Conservation (phyloP, 352 stramenopile genomes). For the Thalassiosira livingstoniorum region DNA sequence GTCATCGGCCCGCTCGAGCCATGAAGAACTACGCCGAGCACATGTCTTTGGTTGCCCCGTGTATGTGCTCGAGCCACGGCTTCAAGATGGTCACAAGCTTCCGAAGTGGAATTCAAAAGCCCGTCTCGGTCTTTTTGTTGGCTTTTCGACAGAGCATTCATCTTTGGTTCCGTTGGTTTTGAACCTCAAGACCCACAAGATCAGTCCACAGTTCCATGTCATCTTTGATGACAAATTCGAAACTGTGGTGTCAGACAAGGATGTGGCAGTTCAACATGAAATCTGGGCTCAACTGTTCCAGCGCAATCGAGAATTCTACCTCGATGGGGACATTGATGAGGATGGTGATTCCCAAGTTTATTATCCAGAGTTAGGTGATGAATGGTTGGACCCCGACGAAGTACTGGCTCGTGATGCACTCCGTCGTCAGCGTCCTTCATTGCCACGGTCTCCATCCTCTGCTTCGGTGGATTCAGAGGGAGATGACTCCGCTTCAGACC, state of each 20-base stretch:
- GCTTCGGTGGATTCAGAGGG: not conserved
- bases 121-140: conserved; percentile 51
- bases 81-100: conserved; percentile 64
- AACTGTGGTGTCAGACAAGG: too few species aligned
- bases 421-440: not conserved
- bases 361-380: not conserved
- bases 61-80: conserved; percentile 56
- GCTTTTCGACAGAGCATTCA: conserved; percentile 49
- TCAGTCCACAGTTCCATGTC: conserved; percentile 46
- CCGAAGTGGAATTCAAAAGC: conserved; percentile 52
- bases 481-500: not conserved
- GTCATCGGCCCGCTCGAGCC: conserved; percentile 12
- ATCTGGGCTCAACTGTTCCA: not conserved
- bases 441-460: not conserved
- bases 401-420: not conserved
- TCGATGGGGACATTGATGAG: not conserved
- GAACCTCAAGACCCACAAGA: conserved; percentile 32
- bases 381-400: not conserved
- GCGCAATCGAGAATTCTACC: not conserved
- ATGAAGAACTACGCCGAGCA: conserved; percentile 19
- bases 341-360: not conserved
- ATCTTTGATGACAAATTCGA: conserved; percentile 47
- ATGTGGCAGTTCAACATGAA: too few species aligned
- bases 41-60: conserved; percentile 67
- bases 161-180: conserved; percentile 21